These are phyloP conservation scores for Penicillium palitans DNA, from an alignment of 2,329 filamentous ascomycete species.

Conservation along the genomic window DNA sequence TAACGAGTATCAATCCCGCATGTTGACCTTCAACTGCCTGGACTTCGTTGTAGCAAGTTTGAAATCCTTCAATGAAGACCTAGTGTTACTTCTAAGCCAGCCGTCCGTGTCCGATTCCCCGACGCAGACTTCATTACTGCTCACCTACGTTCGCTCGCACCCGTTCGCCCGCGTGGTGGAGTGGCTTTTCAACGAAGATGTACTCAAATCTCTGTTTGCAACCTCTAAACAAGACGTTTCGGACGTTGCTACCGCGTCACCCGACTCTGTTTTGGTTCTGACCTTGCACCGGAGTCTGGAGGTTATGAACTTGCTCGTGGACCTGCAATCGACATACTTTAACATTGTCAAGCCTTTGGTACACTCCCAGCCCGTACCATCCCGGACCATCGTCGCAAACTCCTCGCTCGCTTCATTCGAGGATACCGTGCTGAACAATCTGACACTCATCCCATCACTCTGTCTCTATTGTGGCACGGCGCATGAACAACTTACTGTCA, in stretches of 20 bases:
- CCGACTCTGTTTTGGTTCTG: slow-evolving; percentile 78
- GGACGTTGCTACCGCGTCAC: slow-evolving; percentile 69
- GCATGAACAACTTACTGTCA: slow-evolving; percentile 75
- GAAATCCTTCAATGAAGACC: slow-evolving; percentile 87
- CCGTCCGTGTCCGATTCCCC: slow-evolving; percentile 72
- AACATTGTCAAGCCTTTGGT: slow-evolving; percentile 81
- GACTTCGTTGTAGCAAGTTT: slow-evolving; percentile 80
- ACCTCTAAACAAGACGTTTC: slow-evolving; percentile 74
- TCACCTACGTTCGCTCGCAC: slow-evolving; percentile 80
- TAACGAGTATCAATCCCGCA: slow-evolving; percentile 67
- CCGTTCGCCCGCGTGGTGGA: slow-evolving; percentile 96
- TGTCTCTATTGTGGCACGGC: slow-evolving; percentile 84
- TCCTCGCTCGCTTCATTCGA: slow-evolving; percentile 85
- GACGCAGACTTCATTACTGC: slow-evolving; percentile 72
- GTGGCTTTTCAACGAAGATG: slow-evolving; percentile 94
- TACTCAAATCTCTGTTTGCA: slow-evolving; percentile 75
- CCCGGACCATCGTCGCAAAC: slow-evolving; percentile 65
- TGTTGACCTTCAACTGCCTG: slow-evolving; percentile 77
- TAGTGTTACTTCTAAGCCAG: slow-evolving; percentile 80
- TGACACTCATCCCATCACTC: slow-evolving; percentile 76
- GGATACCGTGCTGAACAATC: slow-evolving; percentile 80
- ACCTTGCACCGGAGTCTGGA: slow-evolving; percentile 78
- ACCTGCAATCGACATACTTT: slow-evolving; percentile 86
- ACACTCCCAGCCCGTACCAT: slow-evolving; percentile 62
- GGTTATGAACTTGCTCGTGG: slow-evolving; percentile 77